phyloP scores from a whole-genome alignment of 164 flowering plant species.

The Annona squamosa region DNA sequence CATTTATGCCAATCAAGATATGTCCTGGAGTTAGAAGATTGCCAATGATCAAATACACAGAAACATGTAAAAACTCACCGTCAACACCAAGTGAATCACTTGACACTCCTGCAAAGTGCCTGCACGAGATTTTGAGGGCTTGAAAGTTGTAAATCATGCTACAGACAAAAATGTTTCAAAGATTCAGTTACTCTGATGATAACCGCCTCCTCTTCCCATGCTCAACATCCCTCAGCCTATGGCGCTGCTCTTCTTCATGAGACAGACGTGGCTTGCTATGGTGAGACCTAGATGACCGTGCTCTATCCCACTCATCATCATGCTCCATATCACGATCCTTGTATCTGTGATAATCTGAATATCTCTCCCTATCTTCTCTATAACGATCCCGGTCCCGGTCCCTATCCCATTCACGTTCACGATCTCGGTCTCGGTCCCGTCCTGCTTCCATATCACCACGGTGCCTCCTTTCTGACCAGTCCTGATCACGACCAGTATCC shows the following conservation, averaged over 20 bases:
- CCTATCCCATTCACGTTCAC: constrained; percentile 36
- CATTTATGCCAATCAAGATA: not conserved
- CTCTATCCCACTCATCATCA: constrained; percentile 71
- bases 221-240: constrained; percentile 74
- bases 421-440: constrained; percentile 41
- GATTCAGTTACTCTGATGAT: constrained; percentile 9
- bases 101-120: not conserved
- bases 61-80: not conserved
- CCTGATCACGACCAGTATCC: constrained; percentile 47
- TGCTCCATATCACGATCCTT: constrained; percentile 56
- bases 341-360: constrained; percentile 55
- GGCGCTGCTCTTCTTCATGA: constrained; percentile 65
- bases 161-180: not conserved
- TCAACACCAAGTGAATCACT: not conserved
- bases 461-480: constrained; percentile 61
- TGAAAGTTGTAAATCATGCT: not conserved
- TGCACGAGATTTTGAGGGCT: not conserved
- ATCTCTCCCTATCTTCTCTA: constrained; percentile 62
- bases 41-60: not conserved
- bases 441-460: constrained; percentile 57
- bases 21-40: not conserved
- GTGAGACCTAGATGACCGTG: constrained; percentile 64
- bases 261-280: constrained; percentile 55
- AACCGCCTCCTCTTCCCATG: constrained; percentile 50
- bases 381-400: constrained; percentile 51